These are phyloP conservation scores for Nemania abortiva DNA, from an alignment of 2,329 filamentous ascomycete species.

Conservation along the genomic window DNA sequence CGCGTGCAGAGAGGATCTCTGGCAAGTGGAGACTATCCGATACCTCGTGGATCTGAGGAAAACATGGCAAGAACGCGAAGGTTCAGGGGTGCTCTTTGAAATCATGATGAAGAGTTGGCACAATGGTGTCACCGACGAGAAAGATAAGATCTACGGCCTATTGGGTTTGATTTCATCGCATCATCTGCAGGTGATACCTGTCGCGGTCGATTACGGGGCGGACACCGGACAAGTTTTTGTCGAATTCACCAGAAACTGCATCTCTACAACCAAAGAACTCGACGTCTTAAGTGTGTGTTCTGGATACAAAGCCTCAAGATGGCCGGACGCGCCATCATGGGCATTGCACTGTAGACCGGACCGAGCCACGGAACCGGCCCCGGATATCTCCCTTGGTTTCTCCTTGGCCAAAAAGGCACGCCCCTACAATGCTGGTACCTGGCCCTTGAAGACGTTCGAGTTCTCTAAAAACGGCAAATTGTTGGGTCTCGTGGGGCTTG, in stretches of 20 bases:
- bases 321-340: too few relatives aligned
- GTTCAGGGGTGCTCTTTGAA: neutral
- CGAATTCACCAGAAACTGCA: neutral
- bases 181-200: neutral
- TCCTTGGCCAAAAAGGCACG: too few relatives aligned
- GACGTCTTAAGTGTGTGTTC: too few relatives aligned
- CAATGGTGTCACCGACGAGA: neutral
- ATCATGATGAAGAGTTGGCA: neutral
- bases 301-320: too few relatives aligned
- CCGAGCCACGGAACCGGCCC: too few relatives aligned
- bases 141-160: neutral
- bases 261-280: neutral
- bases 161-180: neutral
- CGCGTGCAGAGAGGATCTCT: neutral
- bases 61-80: neutral
- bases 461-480: too few relatives aligned
- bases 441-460: too few relatives aligned
- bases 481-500: too few relatives aligned
- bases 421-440: too few relatives aligned
- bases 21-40: neutral
- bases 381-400: too few relatives aligned
- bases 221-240: neutral
- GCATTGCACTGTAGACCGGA: too few relatives aligned
- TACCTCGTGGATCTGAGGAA: neutral
- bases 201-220: neutral